Conservation (phyloP, 768 basidiomycete species). For the Fomitopsis serialis region DNA sequence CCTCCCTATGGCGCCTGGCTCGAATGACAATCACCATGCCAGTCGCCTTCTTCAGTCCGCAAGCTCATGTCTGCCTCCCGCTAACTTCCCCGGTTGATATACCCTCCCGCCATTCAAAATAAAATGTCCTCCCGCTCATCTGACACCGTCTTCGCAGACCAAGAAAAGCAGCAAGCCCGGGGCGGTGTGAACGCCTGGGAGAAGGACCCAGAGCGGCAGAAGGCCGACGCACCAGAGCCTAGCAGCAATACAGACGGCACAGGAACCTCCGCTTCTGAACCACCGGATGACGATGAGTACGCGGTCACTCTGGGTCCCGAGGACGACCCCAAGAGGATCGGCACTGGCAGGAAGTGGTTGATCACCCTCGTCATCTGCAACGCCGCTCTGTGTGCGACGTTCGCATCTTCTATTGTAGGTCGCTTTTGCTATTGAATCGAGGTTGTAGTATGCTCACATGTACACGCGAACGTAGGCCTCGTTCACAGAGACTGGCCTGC, state of each 20-base stretch:
- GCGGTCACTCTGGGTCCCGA: slow-evolving; percentile 16
- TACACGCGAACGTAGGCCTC: slow-evolving; percentile 37
- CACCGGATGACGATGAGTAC: slow-evolving; percentile 7
- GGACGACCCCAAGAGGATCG: slow-evolving; percentile 21
- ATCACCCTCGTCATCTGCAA: slow-evolving; percentile 18
- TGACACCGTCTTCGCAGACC: background rate
- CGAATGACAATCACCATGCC: too few relatives aligned
- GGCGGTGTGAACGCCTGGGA: background rate
- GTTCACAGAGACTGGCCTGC: slow-evolving; percentile 57
- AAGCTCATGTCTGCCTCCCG: too few relatives aligned
- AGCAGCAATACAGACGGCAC: background rate
- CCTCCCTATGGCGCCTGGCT: too few relatives aligned
- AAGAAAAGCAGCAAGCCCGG: background rate
- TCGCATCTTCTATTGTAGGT: slow-evolving; percentile 53
- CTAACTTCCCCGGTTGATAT: too few relatives aligned
- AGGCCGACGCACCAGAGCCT: slow-evolving; percentile 2
- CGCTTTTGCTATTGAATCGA: background rate
- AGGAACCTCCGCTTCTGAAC: background rate
- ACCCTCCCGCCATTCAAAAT: too few relatives aligned
- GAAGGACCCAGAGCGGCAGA: background rate
- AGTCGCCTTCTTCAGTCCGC: too few relatives aligned
- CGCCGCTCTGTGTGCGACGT: slow-evolving; percentile 30
- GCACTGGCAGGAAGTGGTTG: slow-evolving; percentile 19
- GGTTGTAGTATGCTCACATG: background rate
- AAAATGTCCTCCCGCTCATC: background rate